Percentiles rank a stretch among this genome's conserved stretches.
Evolutionary conservation across 2,329 filamentous ascomycete genomes (phyloP).

Genomic region (Elsinoe perseae): DNA sequence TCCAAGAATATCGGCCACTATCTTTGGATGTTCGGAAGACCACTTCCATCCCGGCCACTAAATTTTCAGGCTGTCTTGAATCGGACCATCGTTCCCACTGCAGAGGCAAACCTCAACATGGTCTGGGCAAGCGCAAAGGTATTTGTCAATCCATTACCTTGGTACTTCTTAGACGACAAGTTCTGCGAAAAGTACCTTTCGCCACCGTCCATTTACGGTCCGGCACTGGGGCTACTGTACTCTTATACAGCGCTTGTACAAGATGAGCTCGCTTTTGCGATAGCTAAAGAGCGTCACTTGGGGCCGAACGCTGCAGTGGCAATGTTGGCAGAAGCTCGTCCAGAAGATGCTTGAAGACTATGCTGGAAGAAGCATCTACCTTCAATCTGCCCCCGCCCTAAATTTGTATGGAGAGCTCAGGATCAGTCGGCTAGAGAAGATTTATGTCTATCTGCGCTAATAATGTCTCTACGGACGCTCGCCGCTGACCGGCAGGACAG

Average conservation of each 20-base stretch:
- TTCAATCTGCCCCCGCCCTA: constrained; percentile 16
- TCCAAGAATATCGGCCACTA: too few species aligned
- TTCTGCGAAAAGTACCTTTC: too few species aligned
- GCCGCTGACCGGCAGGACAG: not conserved
- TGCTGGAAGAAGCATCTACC: constrained; percentile 2
- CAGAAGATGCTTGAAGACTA: not conserved
- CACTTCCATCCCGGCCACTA: too few species aligned
- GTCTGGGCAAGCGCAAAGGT: too few species aligned
- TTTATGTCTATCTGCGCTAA: constrained; percentile 14
- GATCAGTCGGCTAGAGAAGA: constrained; percentile 16
- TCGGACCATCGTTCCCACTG: too few species aligned
- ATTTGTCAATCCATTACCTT: too few species aligned
- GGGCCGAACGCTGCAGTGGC: constrained; percentile 15
- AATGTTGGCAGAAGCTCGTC: constrained; percentile 9
- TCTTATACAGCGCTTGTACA: constrained; percentile 18
- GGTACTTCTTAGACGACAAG: too few species aligned
- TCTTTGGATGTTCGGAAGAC: too few species aligned
- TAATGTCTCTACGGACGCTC: constrained; percentile 15
- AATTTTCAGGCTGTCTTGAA: too few species aligned
- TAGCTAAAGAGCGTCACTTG: constrained; percentile 16
- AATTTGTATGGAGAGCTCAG: constrained; percentile 20
- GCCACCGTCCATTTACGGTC: too few species aligned
- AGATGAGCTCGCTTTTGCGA: constrained; percentile 17
- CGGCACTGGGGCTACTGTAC: constrained; percentile 16
- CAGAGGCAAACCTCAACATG: too few species aligned